Evolutionary conservation across 805 yeast species (phyloP).

Genomic region (Naumovozyma baii): DNA sequence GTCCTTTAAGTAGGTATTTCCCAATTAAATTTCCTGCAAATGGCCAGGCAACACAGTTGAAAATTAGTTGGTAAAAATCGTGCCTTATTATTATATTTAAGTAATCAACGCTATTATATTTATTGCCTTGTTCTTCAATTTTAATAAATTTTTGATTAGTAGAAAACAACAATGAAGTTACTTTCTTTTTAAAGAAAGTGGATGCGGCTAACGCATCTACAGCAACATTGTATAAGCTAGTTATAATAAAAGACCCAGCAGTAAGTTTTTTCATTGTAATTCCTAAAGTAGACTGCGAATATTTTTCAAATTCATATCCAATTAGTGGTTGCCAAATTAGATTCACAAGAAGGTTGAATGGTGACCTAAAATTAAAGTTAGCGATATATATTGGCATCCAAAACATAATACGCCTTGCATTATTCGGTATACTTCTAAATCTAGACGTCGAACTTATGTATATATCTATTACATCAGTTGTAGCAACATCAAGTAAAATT

Average conservation of each 20-base stretch:
- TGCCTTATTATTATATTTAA: background rate
- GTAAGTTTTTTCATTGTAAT: background rate
- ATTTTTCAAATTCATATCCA: background rate
- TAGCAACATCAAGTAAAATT: constrained; percentile 16
- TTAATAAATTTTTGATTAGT: background rate
- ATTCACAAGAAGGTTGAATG: background rate
- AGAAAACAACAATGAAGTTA: background rate
- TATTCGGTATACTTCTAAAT: constrained; percentile 11
- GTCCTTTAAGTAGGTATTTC: background rate
- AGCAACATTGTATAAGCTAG: too few relatives aligned
- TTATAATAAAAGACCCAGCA: background rate
- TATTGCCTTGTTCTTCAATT: background rate
- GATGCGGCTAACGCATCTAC: background rate
- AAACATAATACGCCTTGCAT: constrained; percentile 10
- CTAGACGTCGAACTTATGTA: constrained; percentile 19
- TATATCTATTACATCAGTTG: constrained; percentile 24
- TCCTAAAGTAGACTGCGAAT: background rate
- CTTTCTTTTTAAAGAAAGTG: background rate
- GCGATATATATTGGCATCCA: background rate
- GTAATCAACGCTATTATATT: background rate
- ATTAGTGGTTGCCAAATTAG: background rate
- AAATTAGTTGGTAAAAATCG: background rate
- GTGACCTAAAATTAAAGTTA: background rate
- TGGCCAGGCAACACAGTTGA: constrained; percentile 13
- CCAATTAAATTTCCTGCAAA: constrained; percentile 11